phyloP scores from a whole-genome alignment of 129 eudicot species.

The Pulicaria dysenterica region DNA sequence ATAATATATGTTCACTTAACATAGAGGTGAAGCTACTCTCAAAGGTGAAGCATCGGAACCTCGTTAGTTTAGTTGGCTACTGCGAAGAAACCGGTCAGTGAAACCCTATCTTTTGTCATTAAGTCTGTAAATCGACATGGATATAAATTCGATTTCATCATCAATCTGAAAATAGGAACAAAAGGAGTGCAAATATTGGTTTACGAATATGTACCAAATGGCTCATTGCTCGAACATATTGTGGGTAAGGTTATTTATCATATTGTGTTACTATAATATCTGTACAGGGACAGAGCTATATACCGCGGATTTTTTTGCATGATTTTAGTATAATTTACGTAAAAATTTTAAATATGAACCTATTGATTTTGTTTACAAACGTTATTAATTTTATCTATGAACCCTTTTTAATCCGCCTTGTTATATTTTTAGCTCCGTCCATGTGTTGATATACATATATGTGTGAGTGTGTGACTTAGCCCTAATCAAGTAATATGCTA shows the following conservation, averaged over 20 bases:
- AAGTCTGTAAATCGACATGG: neutral
- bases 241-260: slow-evolving; percentile 48
- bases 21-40: slow-evolving; percentile 77
- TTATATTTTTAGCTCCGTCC: too few relatives aligned
- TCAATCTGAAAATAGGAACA: slow-evolving; percentile 34
- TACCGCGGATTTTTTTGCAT: too few relatives aligned
- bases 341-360: too few relatives aligned
- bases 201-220: slow-evolving; percentile 71
- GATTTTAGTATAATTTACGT: too few relatives aligned
- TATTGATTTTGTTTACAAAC: too few relatives aligned
- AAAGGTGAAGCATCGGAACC: slow-evolving; percentile 77
- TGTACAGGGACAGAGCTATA: too few relatives aligned
- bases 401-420: too few relatives aligned
- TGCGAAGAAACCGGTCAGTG: slow-evolving; percentile 65
- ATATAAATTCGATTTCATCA: neutral
- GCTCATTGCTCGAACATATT: slow-evolving; percentile 73
- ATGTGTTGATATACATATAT: neutral
- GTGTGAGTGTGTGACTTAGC: neutral
- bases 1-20: neutral
- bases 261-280: too few relatives aligned
- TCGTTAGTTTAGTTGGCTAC: slow-evolving; percentile 69
- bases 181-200: slow-evolving; percentile 61
- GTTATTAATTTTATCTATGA: too few relatives aligned
- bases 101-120: slow-evolving; percentile 9
- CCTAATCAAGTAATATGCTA: neutral